These are phyloP conservation scores for Yamadazyma buinensis DNA, from an alignment of 1,139 yeast genomes.

Conservation along the genomic window DNA sequence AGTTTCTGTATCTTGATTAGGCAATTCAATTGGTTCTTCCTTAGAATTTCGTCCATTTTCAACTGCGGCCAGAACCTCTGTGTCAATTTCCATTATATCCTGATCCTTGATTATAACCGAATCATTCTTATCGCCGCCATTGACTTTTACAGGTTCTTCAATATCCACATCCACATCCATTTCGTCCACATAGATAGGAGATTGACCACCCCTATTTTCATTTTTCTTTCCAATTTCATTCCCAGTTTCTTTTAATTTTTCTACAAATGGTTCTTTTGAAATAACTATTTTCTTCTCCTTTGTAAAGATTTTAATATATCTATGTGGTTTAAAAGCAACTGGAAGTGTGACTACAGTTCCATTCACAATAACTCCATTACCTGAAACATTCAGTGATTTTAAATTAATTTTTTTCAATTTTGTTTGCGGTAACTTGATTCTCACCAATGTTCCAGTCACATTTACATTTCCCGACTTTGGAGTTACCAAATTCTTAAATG, in stretches of 20 bases:
- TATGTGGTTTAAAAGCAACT: constrained; percentile 1
- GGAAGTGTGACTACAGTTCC: constrained; percentile 10
- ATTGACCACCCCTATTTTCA: not conserved
- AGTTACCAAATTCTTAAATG: not conserved
- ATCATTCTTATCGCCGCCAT: no score
- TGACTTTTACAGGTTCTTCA: not conserved
- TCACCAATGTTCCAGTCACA: not conserved
- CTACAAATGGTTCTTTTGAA: constrained; percentile 2
- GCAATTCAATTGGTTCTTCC: no score
- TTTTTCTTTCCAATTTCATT: not conserved
- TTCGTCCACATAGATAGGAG: no score
- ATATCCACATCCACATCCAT: not conserved
- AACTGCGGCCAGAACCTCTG: no score
- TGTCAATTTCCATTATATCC: no score
- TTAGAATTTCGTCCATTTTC: no score
- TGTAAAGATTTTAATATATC: constrained; percentile 28
- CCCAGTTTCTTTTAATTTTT: not conserved
- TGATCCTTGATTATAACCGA: no score
- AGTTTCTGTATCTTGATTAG: no score
- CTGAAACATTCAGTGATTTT: no score
- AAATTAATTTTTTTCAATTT: not conserved
- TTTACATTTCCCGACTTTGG: not conserved
- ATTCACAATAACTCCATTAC: constrained; percentile 12
- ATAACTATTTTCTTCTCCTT: constrained; percentile 17
- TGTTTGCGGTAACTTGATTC: not conserved